Base-by-base conservation (phyloP, 805 yeast species). In the Nakazawaea laoshanensis region DNA sequence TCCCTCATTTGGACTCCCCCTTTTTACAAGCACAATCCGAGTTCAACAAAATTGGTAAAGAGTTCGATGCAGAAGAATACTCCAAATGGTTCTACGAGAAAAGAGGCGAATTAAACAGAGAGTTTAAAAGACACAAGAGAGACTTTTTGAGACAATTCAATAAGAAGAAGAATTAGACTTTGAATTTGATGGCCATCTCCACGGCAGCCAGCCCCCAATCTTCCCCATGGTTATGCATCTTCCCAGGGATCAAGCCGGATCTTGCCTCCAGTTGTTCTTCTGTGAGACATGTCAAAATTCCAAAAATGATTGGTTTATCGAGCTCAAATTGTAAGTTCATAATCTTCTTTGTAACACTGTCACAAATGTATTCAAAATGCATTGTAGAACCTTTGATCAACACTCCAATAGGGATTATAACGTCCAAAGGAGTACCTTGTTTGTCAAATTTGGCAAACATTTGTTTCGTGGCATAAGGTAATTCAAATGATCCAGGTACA, bases 181-280 rank as follows among this genome's bases (percentile, higher is more conserved):
- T 27, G 38, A 55, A 72, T 45, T 74, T 74, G 11, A 50, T 32
- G 4, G 73, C 79, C 97, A 92, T 89, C 63, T 89, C 98, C 18
- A 92, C 95, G 11, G 98, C 98, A 35, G 96, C 96, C 22, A 94
- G 88, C 45, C 95, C 98, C 98, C 98, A 89, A 57, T 92, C 98
- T 50, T 73, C 85, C 43, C 98, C 98, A 51, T 92, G 98, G 64
- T 89, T 89, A 58, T 92, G 97, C 77, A 77, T 72, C 45, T 76
- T 76, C 37, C 81, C 86, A 19, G 59, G 59, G 24, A 66, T 55
- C 41, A 89, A 62, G 17, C 97, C 98, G 9, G 97, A 95, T 59
- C 98, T 78, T 14, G 77, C 77, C 45, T 79, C 71, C 10, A 97
- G 98, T 63, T 92, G 98, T 49, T 82, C 88, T 45, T 87, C 95